Evolutionary conservation across 352 stramenopile genomes (phyloP), one percentile per base, ranked within the genome.

Genomic region (Pythium sp.): DNA sequence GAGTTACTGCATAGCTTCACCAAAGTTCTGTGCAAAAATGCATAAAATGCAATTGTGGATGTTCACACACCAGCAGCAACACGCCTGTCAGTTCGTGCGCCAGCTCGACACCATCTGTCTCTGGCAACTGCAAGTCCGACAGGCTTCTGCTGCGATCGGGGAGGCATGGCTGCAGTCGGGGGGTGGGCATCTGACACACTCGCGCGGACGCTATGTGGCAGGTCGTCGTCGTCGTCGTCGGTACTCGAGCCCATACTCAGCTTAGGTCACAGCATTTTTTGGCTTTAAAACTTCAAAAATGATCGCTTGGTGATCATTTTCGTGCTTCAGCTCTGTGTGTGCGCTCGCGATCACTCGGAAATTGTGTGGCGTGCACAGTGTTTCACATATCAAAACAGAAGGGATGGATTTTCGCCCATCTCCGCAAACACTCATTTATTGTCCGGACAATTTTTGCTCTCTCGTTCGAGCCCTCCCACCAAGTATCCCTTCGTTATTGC

Each of bases 381-480:
- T 41, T 7, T 9, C 4, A n/a, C 2, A 5, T 59, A 22, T n/a
- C 5, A 26, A 41, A 34, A 36, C 11, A 59, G 26, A 51, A 51
- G 43, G 6, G 43, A 43, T 59, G 54, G 54, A 59, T 59, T 59
- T 43, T 59, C 12, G 26, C 54, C 26, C 54, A 26, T 41, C 54
- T 18, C 15, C 54, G 22, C 54, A 41, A 58, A 34, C 51, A 30
- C 22, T 58, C 22, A 24, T 59, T 59, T 59, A 22, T 41, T 59
- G 54, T 59, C 54, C 54, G 54, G 54, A 59, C 54, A 59, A 22
- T 26, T 41, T 41, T 26, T 22, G 30, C 53, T 36, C 26, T 59
- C 54, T 41, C 26, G 26, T 41, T 59, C 28, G 7, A 43, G 54
- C 22, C 15, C 15, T 9, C 5, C 15, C 53, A 38, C 26, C 41